A percentile compares a stretch with the other conserved stretches of the same genome.
phyloP scores from a whole-genome alignment of 1,284 basidiomycete genomes.

The Ustilago tritici region DNA sequence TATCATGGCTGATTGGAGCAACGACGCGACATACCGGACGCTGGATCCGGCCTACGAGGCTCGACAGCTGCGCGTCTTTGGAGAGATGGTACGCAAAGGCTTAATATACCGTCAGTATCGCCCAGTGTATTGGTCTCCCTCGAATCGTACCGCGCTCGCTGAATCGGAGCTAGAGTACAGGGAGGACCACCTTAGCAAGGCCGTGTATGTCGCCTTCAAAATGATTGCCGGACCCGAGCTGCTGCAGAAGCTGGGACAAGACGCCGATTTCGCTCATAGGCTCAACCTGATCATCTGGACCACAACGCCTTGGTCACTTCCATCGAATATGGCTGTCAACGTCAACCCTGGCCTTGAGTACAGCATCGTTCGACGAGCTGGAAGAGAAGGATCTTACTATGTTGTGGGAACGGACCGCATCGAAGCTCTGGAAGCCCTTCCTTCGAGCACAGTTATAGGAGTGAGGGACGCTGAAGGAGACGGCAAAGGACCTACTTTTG shows the following conservation, averaged over 20 bases:
- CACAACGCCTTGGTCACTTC: constrained; percentile 97
- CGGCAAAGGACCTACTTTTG: constrained; percentile 19
- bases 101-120: constrained; percentile 87
- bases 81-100: constrained; percentile 82
- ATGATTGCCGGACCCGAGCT: constrained; percentile 32
- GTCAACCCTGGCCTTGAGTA: constrained; percentile 83
- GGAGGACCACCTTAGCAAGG: constrained; percentile 87
- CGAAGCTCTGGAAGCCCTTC: constrained; percentile 55
- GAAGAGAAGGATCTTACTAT: constrained; percentile 70
- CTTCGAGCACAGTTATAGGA: not conserved
- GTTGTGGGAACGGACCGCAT: constrained; percentile 82
- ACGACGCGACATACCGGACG: constrained; percentile 78
- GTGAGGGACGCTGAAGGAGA: no score
- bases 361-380: constrained; percentile 73
- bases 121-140: constrained; percentile 95
- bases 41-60: constrained; percentile 85
- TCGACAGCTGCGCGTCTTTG: constrained; percentile 86
- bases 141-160: constrained; percentile 90
- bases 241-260: constrained; percentile 14
- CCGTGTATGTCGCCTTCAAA: constrained; percentile 86
- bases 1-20: constrained; percentile 91
- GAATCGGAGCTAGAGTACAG: constrained; percentile 94
- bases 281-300: constrained; percentile 91
- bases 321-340: constrained; percentile 94
- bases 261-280: constrained; percentile 64